Evolutionary conservation across 176 grass and related monocot genomes (phyloP).

Genomic region (Hordeum marinum): DNA sequence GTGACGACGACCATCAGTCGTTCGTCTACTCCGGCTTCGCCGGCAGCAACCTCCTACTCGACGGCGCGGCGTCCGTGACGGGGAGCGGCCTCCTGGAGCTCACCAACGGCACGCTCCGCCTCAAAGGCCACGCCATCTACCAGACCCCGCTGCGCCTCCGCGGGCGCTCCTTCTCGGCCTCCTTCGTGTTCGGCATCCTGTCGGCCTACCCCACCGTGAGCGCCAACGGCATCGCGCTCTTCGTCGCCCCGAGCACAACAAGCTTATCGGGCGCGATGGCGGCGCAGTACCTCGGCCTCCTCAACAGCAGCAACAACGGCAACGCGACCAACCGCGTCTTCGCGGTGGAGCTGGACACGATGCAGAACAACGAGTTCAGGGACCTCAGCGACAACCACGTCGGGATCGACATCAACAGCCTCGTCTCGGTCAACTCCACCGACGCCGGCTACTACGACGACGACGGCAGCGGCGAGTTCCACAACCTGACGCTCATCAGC

Average conservation of each 20-base stretch:
- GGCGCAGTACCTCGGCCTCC: background rate
- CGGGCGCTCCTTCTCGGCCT: background rate
- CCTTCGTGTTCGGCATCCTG: constrained; percentile 12
- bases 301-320: background rate
- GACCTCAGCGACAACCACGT: background rate
- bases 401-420: background rate
- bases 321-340: background rate
- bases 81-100: background rate
- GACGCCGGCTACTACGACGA: background rate
- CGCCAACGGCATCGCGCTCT: background rate
- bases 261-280: background rate
- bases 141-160: background rate
- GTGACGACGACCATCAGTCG: background rate
- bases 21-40: constrained; percentile 6
- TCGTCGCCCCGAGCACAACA: background rate
- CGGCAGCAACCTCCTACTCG: background rate
- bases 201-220: background rate
- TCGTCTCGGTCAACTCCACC: background rate
- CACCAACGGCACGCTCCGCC: background rate
- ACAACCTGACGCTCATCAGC: background rate
- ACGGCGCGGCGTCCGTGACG: background rate
- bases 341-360: background rate
- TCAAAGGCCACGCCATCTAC: background rate
- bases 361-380: background rate
- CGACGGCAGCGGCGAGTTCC: background rate